phyloP scores from a whole-genome alignment of 805 yeast genomes.

The Wickerhamomyces mucosus region DNA sequence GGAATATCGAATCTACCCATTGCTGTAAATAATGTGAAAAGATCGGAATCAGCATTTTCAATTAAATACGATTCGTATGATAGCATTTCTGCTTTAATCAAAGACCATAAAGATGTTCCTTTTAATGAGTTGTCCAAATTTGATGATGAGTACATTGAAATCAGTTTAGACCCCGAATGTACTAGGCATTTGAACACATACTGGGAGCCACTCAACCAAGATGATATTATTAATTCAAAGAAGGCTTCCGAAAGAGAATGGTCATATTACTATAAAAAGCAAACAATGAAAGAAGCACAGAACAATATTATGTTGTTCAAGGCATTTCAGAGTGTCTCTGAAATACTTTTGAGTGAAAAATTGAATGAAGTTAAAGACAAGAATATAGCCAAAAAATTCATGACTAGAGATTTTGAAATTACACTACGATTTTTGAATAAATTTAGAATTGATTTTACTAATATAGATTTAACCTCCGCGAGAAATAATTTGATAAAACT shows the following conservation, averaged over 20 bases:
- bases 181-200: conserved; percentile 11
- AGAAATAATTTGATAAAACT: not conserved
- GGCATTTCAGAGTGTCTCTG: conserved; percentile 15
- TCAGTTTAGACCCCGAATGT: conserved; percentile 17
- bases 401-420: conserved; percentile 18
- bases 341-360: conserved; percentile 11
- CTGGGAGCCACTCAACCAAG: conserved; percentile 11
- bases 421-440: conserved; percentile 18
- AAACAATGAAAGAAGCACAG: conserved; percentile 13
- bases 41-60: conserved; percentile 9
- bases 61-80: conserved; percentile 11
- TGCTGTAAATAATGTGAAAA: too few species aligned
- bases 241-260: conserved; percentile 13
- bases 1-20: too few species aligned
- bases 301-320: conserved; percentile 19
- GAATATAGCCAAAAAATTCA: conserved; percentile 5
- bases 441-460: conserved; percentile 10
- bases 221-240: conserved; percentile 5
- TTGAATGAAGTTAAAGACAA: conserved; percentile 5
- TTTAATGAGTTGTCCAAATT: conserved; percentile 11
- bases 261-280: conserved; percentile 13
- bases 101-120: conserved; percentile 12
- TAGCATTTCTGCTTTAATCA: conserved; percentile 8
- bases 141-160: conserved; percentile 15
- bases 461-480: not conserved